Conservation (phyloP, 495 filamentous ascomycete species). For the Hypoxylon perforatum region DNA sequence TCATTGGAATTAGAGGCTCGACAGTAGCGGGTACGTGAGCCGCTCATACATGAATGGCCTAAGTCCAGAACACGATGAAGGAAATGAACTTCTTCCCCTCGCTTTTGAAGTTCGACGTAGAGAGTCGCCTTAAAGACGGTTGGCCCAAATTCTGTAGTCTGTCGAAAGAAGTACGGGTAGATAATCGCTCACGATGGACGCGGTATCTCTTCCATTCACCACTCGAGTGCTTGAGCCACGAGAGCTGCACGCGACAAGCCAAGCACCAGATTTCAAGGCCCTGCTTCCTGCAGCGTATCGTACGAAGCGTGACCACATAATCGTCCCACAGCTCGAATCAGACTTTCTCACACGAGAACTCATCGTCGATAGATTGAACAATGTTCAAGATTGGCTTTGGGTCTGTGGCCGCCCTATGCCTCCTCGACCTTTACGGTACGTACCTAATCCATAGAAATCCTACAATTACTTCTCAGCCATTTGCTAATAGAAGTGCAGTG, state of each 20-base stretch:
- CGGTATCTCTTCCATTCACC: constrained; percentile 30
- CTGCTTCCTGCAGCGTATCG: constrained; percentile 46
- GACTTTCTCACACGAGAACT: constrained; percentile 44
- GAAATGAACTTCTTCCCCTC: background rate
- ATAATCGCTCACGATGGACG: constrained; percentile 23
- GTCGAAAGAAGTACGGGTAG: too few species aligned
- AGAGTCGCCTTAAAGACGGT: background rate
- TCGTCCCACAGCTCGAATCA: constrained; percentile 27
- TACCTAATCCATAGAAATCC: background rate
- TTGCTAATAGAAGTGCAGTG: constrained; percentile 19
- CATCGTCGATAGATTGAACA: constrained; percentile 47
- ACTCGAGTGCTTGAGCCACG: constrained; percentile 28
- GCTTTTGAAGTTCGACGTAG: background rate
- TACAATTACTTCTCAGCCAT: background rate
- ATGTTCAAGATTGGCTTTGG: constrained; percentile 57
- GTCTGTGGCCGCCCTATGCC: constrained; percentile 59
- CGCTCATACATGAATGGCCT: background rate
- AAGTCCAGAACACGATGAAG: background rate
- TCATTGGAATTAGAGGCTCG: background rate
- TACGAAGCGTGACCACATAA: constrained; percentile 37
- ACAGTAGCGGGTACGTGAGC: background rate
- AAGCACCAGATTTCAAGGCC: constrained; percentile 15
- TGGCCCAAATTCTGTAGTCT: background rate
- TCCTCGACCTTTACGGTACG: constrained; percentile 56
- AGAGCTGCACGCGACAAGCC: background rate